Conservation (phyloP, 202 grass and related monocot genomes). For the Elaeis oleifera region DNA sequence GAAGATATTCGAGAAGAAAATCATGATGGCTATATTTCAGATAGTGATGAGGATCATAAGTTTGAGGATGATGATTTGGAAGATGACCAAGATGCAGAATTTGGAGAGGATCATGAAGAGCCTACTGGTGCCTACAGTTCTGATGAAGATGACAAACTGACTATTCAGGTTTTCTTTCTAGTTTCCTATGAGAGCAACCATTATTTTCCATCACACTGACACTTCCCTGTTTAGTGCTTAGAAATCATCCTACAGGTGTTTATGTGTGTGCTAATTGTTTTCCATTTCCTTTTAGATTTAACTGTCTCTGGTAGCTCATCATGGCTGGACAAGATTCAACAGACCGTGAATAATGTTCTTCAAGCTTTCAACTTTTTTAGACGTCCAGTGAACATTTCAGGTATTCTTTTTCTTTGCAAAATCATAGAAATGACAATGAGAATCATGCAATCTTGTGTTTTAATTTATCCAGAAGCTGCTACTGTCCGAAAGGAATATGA, state of each 20-base stretch:
- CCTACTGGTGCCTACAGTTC: conserved; percentile 38
- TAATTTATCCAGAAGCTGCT: conserved; percentile 58
- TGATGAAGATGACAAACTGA: conserved; percentile 57
- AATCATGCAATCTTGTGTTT: conserved; percentile 23
- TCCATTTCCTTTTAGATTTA: conserved; percentile 23
- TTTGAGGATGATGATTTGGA: conserved; percentile 56
- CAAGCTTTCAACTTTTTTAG: conserved; percentile 89
- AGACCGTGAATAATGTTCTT: conserved; percentile 74
- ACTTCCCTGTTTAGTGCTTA: too few species aligned
- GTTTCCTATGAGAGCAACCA: too few species aligned
- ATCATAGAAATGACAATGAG: conserved; percentile 3
- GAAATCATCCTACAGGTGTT: too few species aligned
- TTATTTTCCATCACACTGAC: too few species aligned
- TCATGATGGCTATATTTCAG: too few species aligned
- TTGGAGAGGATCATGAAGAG: conserved; percentile 54
- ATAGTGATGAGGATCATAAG: conserved; percentile 38
- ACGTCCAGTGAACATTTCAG: conserved; percentile 82
- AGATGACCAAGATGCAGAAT: conserved; percentile 52
- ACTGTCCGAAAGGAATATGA: conserved; percentile 86
- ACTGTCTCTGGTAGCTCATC: conserved; percentile 40
- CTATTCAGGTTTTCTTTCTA: conserved; percentile 43
- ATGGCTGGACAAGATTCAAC: conserved; percentile 84
- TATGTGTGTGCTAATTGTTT: too few species aligned
- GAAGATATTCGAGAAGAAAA: too few species aligned
- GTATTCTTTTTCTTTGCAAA: conserved; percentile 32